A percentile compares a stretch with the other conserved stretches of the same genome.
phyloP scores from a whole-genome alignment of 2,329 filamentous ascomycete species.

The Fusarium sambucinum region DNA sequence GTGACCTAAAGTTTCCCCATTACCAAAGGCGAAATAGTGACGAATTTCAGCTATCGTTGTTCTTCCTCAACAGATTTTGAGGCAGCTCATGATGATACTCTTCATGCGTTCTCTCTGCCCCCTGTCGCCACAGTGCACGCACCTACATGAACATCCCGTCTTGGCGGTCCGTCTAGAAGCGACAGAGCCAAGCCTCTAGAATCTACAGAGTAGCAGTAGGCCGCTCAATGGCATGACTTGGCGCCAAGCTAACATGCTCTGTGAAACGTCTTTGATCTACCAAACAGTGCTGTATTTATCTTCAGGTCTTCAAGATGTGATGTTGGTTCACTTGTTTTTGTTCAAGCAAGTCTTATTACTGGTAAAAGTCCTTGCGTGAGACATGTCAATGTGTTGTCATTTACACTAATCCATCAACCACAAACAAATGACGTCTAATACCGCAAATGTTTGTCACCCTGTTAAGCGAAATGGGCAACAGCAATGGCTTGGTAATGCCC shows the following conservation, averaged over 20 bases:
- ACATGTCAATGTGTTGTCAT: slow-evolving; percentile 8
- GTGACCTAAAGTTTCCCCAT: neutral
- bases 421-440: slow-evolving; percentile 18
- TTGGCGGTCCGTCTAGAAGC: slow-evolving; percentile 34
- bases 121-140: slow-evolving; percentile 33
- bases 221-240: slow-evolving; percentile 34
- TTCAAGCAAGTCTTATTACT: neutral
- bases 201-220: slow-evolving; percentile 6
- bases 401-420: neutral
- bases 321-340: neutral
- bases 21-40: slow-evolving; percentile 12
- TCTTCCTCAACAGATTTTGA: slow-evolving; percentile 22
- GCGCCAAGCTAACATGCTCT: slow-evolving; percentile 26
- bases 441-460: slow-evolving; percentile 5
- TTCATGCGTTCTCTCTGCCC: neutral
- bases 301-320: slow-evolving; percentile 3
- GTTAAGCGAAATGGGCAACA: slow-evolving; percentile 19
- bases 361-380: neutral
- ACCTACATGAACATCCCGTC: slow-evolving; percentile 18
- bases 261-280: slow-evolving; percentile 19
- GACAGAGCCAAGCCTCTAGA: slow-evolving; percentile 36
- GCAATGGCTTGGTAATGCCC: slow-evolving; percentile 13
- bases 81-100: slow-evolving; percentile 14
- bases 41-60: slow-evolving; percentile 16
- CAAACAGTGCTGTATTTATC: neutral